These are phyloP conservation scores for Babjeviella inositovora DNA, from an alignment of 805 yeast genomes.

Conservation along the genomic window DNA sequence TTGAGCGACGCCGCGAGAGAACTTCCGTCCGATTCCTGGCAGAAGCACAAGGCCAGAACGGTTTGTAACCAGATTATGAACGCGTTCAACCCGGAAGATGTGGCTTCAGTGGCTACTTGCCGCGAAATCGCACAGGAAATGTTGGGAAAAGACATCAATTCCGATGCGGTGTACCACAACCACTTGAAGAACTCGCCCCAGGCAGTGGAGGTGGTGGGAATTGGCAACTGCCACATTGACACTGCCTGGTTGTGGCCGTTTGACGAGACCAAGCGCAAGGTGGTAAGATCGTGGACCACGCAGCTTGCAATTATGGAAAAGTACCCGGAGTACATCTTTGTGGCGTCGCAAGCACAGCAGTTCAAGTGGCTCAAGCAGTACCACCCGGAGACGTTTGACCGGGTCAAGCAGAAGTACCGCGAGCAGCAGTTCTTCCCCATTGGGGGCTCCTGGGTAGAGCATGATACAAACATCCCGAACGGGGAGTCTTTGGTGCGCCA, in stretches of 20 bases:
- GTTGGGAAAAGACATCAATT: constrained; percentile 52
- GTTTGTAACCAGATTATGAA: constrained; percentile 77
- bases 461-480: constrained; percentile 89
- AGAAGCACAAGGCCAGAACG: constrained; percentile 68
- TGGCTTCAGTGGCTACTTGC: constrained; percentile 37
- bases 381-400: constrained; percentile 65
- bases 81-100: constrained; percentile 59
- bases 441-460: constrained; percentile 98
- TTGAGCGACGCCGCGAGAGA: constrained; percentile 88
- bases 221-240: constrained; percentile 94
- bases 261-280: constrained; percentile 86
- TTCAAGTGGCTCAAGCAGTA: constrained; percentile 81
- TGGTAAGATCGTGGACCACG: constrained; percentile 91
- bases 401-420: constrained; percentile 48
- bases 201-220: constrained; percentile 52
- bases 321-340: constrained; percentile 89
- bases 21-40: constrained; percentile 59
- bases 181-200: constrained; percentile 12
- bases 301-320: constrained; percentile 72
- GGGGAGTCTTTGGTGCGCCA: constrained; percentile 89
- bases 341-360: constrained; percentile 93
- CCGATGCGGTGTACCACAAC: constrained; percentile 44
- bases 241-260: constrained; percentile 99
- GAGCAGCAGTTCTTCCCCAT: constrained; percentile 73
- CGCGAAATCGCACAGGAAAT: constrained; percentile 46